Evolutionary conservation across 495 filamentous ascomycete species (phyloP), one percentile per base, ranked within the genome.

Genomic region (Penicillium manginii): DNA sequence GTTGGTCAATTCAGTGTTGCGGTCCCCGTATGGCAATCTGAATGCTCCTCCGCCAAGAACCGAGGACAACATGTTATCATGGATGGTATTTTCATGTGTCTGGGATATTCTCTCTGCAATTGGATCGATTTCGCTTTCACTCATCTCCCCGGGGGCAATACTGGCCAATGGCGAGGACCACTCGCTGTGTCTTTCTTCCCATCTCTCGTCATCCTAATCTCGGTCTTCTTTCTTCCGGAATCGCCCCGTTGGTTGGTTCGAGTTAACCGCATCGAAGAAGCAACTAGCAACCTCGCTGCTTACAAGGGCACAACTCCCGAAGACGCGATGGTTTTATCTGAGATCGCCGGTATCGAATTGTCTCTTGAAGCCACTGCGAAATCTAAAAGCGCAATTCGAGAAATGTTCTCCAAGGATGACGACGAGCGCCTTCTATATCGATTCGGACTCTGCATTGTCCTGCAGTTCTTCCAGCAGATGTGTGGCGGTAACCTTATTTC

Each of bases 171-270:
- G 83, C 68, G 83, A 19, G 64, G 81, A 21, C 77, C 77, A 0
- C 57, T 80, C 19, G 74, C 70, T 2, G 33, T 79, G 7, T 85
- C 89, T 33, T 76, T 88, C 63, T 83, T 88, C 39, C 86, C 87
- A 60, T 83, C 83, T 1, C 68, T 82, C 0, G 74, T 89, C 9
- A 82, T 88, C 47, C 74, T 87, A 52, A 48, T 74, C 43, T 75
- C 85, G 19, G 78, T 83, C 29, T 82, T 89, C 63, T 76, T 85
- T 57, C 77, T 86, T 29, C 81, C 77, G n/a, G 86, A 89, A 66
- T 86, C 84, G 6, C 84, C 84, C 52, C 80, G 84, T 54, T 87
- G 78, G 68, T 82, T 77, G 43, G 79, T 87, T 43, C 81, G 80
- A 59, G 76, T 78, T 35, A 79, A 79, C n/a, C 77, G 78, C 22